Evolutionary conservation across 1,284 basidiomycete species (phyloP).

Genomic region (Meira nashicola): DNA sequence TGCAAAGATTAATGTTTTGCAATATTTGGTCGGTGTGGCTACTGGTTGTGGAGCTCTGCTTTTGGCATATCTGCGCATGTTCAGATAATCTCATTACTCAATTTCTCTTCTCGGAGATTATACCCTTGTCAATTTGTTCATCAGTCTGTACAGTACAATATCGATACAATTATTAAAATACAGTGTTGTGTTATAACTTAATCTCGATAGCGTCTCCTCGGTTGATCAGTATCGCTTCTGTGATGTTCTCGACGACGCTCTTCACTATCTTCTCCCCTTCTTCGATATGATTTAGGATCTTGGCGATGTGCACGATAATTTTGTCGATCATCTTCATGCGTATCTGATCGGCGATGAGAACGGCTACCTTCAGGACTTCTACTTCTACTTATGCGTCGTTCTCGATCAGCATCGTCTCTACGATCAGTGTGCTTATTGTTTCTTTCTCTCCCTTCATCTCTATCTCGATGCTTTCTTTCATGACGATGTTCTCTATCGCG

Average conservation of each 20-base stretch:
- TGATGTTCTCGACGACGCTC: not conserved
- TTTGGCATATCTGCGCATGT: constrained; percentile 61
- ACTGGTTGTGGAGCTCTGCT: constrained; percentile 80
- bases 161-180: too few species aligned
- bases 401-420: not conserved
- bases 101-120: not conserved
- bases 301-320: too few species aligned
- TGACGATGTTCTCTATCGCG: constrained; percentile 10
- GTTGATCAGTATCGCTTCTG: not conserved
- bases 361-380: not conserved
- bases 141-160: too few species aligned
- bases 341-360: not conserved
- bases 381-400: not conserved
- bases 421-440: not conserved
- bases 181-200: not conserved
- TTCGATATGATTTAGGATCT: too few species aligned
- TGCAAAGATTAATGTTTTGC: constrained; percentile 65
- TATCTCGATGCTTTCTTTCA: not conserved
- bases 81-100: not conserved
- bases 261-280: too few species aligned
- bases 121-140: too few species aligned
- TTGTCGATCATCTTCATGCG: not conserved
- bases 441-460: not conserved
- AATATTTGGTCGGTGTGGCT: constrained; percentile 57
- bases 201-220: not conserved